Conservation (phyloP, 108 stramenopile species). For the Cyclotella kingstonii region DNA sequence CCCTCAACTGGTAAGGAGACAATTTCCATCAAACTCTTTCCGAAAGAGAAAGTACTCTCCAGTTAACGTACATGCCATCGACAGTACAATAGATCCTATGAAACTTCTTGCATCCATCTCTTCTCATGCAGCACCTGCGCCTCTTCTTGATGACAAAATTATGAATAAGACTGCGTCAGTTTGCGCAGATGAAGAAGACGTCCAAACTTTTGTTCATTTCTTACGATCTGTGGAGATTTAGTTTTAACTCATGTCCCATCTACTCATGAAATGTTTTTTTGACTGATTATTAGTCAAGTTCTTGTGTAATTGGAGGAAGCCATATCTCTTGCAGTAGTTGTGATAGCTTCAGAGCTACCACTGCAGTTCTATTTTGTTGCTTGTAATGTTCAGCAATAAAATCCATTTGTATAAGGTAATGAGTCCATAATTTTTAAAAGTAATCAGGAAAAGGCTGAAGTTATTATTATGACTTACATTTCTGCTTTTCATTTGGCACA, state of each 20-base stretch:
- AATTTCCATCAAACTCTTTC: not conserved
- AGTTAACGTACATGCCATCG: not conserved
- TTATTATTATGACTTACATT: too few species aligned
- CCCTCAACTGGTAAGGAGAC: slow-evolving; percentile 10
- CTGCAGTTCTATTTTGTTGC: too few species aligned
- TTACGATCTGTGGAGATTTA: slow-evolving; percentile 50
- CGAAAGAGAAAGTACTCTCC: slow-evolving; percentile 19
- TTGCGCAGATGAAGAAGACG: slow-evolving; percentile 53
- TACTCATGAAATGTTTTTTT: not conserved
- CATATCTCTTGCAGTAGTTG: too few species aligned
- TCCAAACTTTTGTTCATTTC: slow-evolving; percentile 75
- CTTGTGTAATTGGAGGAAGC: too few species aligned
- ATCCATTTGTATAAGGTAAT: too few species aligned
- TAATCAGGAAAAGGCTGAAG: too few species aligned
- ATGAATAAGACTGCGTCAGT: not conserved
- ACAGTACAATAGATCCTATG: slow-evolving; percentile 32
- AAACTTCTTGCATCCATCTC: slow-evolving; percentile 47
- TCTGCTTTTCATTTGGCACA: too few species aligned
- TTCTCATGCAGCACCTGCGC: slow-evolving; percentile 39
- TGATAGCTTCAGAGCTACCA: too few species aligned
- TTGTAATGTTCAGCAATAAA: too few species aligned
- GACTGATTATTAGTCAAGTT: not conserved
- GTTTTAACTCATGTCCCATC: not conserved
- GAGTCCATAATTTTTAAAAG: too few species aligned
- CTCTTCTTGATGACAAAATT: slow-evolving; percentile 10